Conservation (phyloP, 768 basidiomycete species). For the Tulasnella sp. region DNA sequence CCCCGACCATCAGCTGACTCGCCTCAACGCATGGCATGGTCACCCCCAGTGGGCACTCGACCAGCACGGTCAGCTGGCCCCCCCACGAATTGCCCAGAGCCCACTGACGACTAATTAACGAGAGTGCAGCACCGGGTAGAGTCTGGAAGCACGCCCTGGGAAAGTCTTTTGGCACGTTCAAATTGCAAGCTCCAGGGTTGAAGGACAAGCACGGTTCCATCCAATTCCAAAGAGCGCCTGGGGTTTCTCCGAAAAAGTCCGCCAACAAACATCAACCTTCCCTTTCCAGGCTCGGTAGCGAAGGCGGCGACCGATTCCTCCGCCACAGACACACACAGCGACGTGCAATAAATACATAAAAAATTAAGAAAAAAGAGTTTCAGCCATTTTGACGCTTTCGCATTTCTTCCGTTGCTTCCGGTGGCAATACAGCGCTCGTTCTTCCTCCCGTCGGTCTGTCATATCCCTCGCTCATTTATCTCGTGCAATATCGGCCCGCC, state of each 20-base stretch:
- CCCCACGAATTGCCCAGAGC: background rate
- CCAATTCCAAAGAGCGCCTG: background rate
- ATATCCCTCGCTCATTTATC: background rate
- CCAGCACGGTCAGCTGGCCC: background rate
- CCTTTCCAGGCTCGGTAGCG: slow-evolving; percentile 1
- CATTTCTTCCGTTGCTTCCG: background rate
- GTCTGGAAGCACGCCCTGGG: background rate
- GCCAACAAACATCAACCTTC: background rate
- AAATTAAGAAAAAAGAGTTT: background rate
- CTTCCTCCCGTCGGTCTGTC: background rate
- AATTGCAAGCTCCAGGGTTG: background rate
- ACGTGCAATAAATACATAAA: background rate
- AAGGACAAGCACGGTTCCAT: background rate
- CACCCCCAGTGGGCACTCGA: background rate
- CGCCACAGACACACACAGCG: background rate
- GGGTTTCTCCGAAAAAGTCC: slow-evolving; percentile 11
- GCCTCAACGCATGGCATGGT: background rate
- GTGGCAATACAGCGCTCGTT: background rate
- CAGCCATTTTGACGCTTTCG: slow-evolving; percentile 2
- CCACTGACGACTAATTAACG: background rate
- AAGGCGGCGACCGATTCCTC: background rate
- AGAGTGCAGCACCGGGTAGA: background rate
- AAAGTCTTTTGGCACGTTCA: background rate
- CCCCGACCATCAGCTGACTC: slow-evolving; percentile 9
- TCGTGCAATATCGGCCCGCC: slow-evolving; percentile 6